phyloP scores from a whole-genome alignment of 805 yeast genomes.

The Saturnispora dispora region DNA sequence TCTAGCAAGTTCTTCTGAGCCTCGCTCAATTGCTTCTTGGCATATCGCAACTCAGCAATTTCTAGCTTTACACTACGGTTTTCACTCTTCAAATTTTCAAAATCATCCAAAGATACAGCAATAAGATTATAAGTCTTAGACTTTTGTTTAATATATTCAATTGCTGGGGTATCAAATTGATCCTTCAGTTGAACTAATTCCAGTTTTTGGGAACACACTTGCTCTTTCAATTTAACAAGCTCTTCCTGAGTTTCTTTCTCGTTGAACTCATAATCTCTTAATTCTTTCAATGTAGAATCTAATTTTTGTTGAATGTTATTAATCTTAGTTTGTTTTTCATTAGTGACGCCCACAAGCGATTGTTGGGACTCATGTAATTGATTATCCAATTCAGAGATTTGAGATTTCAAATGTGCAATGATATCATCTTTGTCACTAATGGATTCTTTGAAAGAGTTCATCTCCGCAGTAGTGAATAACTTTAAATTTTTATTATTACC shows the following conservation, averaged over 20 bases:
- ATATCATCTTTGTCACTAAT: background rate
- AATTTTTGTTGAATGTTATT: background rate
- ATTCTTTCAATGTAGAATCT: background rate
- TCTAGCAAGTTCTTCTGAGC: background rate
- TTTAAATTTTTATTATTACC: background rate
- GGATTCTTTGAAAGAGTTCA: background rate
- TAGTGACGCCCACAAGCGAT: background rate
- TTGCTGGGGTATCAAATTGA: constrained; percentile 12
- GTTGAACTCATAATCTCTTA: background rate
- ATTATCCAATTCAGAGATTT: background rate
- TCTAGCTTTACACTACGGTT: background rate
- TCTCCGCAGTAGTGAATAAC: constrained; percentile 2
- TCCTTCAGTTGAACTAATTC: constrained; percentile 2
- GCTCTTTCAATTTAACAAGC: background rate
- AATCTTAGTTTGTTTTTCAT: background rate
- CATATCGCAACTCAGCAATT: background rate
- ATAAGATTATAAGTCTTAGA: constrained; percentile 8
- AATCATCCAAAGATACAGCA: constrained; percentile 11
- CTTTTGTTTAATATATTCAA: constrained; percentile 13
- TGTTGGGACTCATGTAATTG: background rate
- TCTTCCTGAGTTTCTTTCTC: background rate
- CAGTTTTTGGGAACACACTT: background rate
- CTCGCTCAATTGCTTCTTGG: background rate
- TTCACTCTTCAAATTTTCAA: background rate
- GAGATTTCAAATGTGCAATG: constrained; percentile 1